Conservation (phyloP, 2,329 filamentous ascomycete genomes). For the Aureobasidium musti region DNA sequence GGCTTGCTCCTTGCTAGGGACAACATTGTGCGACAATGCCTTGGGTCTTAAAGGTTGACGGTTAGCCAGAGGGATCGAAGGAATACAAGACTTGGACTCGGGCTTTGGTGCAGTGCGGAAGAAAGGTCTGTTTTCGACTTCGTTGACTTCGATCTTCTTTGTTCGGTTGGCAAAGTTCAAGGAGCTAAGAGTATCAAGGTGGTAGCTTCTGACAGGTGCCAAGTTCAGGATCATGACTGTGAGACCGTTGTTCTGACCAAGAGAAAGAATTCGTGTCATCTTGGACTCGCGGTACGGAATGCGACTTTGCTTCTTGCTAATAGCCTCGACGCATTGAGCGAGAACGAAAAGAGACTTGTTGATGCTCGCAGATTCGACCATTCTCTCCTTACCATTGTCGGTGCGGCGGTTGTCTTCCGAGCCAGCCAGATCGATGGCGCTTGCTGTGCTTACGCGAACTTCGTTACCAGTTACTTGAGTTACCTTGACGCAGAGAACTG, state of each 20-base stretch:
- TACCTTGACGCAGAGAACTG: slow-evolving; percentile 86
- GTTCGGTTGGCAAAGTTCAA: slow-evolving; percentile 93
- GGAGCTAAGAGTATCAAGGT: slow-evolving; percentile 89
- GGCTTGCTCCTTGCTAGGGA: slow-evolving; percentile 55
- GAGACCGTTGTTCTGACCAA: slow-evolving; percentile 93
- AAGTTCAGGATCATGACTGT: slow-evolving; percentile 97
- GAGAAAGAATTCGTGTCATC: slow-evolving; percentile 90
- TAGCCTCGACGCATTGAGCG: slow-evolving; percentile 93
- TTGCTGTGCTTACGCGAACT: slow-evolving; percentile 77
- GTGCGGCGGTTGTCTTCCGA: slow-evolving; percentile 95
- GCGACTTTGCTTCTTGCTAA: slow-evolving; percentile 70
- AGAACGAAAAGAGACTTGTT: slow-evolving; percentile 97
- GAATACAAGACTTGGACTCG: slow-evolving; percentile 41
- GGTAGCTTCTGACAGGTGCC: slow-evolving; percentile 86
- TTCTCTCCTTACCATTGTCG: slow-evolving; percentile 86
- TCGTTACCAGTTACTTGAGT: slow-evolving; percentile 71
- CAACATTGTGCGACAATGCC: slow-evolving; percentile 71
- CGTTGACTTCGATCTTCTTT: slow-evolving; percentile 92
- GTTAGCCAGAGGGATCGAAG: slow-evolving; percentile 44
- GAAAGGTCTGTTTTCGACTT: slow-evolving; percentile 93
- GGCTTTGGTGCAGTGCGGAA: slow-evolving; percentile 52
- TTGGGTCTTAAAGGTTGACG: slow-evolving; percentile 80
- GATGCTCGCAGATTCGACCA: slow-evolving; percentile 95
- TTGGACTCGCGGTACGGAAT: slow-evolving; percentile 95
- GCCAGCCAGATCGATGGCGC: slow-evolving; percentile 90